These are phyloP conservation scores for Apiospora hydei DNA, from an alignment of 2,329 filamentous ascomycete genomes.

Conservation along the genomic window DNA sequence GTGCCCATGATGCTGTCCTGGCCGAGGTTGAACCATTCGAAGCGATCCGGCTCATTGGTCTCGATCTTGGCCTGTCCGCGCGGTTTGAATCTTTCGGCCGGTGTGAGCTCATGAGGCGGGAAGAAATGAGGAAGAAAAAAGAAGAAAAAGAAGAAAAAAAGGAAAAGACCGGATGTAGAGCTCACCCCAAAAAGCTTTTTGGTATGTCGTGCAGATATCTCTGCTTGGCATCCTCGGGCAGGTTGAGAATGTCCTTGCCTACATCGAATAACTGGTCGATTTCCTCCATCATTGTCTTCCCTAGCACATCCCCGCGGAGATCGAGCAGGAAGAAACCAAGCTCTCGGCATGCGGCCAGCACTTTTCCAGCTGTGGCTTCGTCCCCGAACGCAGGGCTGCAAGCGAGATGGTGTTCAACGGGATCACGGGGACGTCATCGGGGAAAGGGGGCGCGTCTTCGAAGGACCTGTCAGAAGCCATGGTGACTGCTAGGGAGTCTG, in stretches of 20 bases:
- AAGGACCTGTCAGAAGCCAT: not conserved
- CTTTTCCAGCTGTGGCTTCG: constrained; percentile 15
- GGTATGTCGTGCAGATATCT: constrained; percentile 29
- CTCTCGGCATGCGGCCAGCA: not conserved
- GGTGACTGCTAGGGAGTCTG: too few species aligned
- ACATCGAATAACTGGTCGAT: constrained; percentile 31
- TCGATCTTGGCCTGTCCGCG: constrained; percentile 32
- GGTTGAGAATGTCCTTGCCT: constrained; percentile 26
- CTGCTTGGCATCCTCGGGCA: constrained; percentile 26
- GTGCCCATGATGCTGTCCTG: constrained; percentile 42
- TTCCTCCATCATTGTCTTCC: constrained; percentile 20
- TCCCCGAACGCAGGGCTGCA: constrained; percentile 20
- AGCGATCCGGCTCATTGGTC: constrained; percentile 37
- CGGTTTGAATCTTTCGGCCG: constrained; percentile 29
- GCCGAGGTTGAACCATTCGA: constrained; percentile 41
- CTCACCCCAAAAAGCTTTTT: constrained; percentile 31
- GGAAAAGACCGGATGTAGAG: not conserved
- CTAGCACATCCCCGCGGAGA: too few species aligned
- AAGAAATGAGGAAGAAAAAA: too few species aligned
- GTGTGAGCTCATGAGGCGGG: not conserved
- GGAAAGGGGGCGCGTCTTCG: not conserved
- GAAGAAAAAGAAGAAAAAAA: not conserved
- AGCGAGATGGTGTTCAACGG: constrained; percentile 16
- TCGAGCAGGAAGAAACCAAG: too few species aligned
- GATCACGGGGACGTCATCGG: not conserved